Evolutionary conservation across 1,284 basidiomycete species (phyloP), one percentile per base, ranked within the genome.

Genomic region (Cutaneotrichosporon spelunceum): DNA sequence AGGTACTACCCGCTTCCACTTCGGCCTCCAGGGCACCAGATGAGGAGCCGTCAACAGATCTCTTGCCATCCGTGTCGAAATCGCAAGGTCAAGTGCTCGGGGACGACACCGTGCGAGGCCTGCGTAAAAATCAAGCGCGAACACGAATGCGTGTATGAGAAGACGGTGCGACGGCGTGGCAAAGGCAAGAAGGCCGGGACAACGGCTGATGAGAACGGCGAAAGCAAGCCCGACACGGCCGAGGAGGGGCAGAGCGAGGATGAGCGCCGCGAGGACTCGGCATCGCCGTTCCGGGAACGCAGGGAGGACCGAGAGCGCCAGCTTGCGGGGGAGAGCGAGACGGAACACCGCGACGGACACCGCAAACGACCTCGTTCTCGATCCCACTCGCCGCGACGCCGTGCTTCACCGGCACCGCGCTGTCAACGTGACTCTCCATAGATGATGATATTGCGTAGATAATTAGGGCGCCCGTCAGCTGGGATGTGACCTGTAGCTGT

Each of bases 21-120:
- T 21, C 52, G 52, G 6, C 33, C 52, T 7, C 52, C 53, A 4
- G 26, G 44, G 10, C 58, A 49, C 3, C 54, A 59, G 30, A 50
- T 62, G 36, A 52, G 65, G 3, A 62, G 66, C 33, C 70, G 75
- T 4, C 73, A 75, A 54, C 64, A 64, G 19, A 75, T 76, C 24
- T 71, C 70, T 4, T 77, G 75, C 56, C 73, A 69, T 45, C 70
- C 71, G 1, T 77, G 75, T 48, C 66, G 75, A 11, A 56, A 63
- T 3, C 65, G 73, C n/a, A 76, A 76, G 59, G 61, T 75, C 50
- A 71, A 71, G 42, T 77, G 75, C 54, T 72, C 74, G 45, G 75
- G 74, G 3, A 57, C 60, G 5, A 66, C 60, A 29, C 75, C 75
- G 10, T 77, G 75, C 56, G 62, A 57, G 11, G 70, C 71, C 30